Evolutionary conservation across 495 filamentous ascomycete genomes (phyloP), one percentile per base, ranked within the genome.

Genomic region (Beverwykella pulmonaria): DNA sequence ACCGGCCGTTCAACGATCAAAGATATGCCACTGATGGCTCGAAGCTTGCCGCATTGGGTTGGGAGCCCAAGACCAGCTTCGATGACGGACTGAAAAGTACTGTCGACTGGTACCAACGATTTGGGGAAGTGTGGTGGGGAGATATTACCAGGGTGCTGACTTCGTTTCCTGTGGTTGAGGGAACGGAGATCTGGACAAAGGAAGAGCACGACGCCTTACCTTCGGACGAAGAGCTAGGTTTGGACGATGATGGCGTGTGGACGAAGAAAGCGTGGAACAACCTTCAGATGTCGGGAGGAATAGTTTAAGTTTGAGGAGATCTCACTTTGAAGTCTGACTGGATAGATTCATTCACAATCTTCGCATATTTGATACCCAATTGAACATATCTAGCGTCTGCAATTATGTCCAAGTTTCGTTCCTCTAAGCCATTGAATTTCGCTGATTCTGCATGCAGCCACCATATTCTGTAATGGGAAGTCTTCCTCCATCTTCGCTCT

Each of bases 1-100:
- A 91, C 73, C 81, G 89, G 20, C 89, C 88, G 0, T 91, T 89
- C 76, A 90, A 91, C 73, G 89, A 92, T 67, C 82, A 83, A 53
- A 76, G 87, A 19, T 90, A 91, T 64, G 87, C 85, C 3, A 83
- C 90, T 17, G 86, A 91, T 66, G 86, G 83, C 17, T 80, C 80
- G 27, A 91, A 90, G 74, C 80, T 91, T 61, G 72, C 79, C 9
- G 71, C 75, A 52, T 80, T 92, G 6, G 89, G 89, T 17, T 92
- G 89, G 89, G 69, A 80, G 22, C 89, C 87, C 72, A 83, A 83
- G 71, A 85, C 81, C 2, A 71, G 68, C 30, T 89, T 91, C 68
- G 80, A 76, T 0, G 82, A 88, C 0, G 89, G 89, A 22, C 74
- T 92, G 61, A 75, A 75, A 39, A 75, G 72, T n/a, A 91, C 89